phyloP scores from a whole-genome alignment of 2,329 filamentous ascomycete species.

The Fusarium subtropicale region DNA sequence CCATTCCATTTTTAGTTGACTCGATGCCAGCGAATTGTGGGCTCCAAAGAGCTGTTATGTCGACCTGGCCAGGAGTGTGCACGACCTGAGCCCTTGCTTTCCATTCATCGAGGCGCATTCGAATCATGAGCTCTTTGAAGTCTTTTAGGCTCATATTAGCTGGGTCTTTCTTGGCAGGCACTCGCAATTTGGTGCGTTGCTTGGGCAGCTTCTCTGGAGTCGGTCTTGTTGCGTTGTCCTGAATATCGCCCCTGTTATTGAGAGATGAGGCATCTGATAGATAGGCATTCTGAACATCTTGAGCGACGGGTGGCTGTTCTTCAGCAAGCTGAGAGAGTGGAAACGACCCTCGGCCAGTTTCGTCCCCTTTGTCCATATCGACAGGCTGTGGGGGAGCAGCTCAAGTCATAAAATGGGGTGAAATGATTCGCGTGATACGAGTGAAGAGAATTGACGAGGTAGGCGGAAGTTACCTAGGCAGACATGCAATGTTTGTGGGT shows the following conservation, averaged over 20 bases:
- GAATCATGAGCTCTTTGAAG: constrained; percentile 38
- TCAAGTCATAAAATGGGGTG: background rate
- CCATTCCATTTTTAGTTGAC: constrained; percentile 17
- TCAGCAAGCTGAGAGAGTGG: background rate
- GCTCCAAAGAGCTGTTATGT: constrained; percentile 40
- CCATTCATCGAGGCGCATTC: constrained; percentile 36
- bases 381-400: background rate
- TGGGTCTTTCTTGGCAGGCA: background rate
- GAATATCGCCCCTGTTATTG: background rate
- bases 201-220: constrained; percentile 2
- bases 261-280: background rate
- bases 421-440: background rate
- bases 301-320: background rate
- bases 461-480: background rate
- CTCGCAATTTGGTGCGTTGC: background rate
- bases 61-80: constrained; percentile 28
- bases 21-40: constrained; percentile 21
- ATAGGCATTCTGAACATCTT: background rate
- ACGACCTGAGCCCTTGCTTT: constrained; percentile 36
- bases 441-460: background rate
- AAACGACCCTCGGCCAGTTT: background rate
- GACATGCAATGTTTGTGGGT: background rate
- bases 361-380: constrained; percentile 16
- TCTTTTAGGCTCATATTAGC: constrained; percentile 8
- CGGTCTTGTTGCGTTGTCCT: background rate